Percentiles rank a stretch among this genome's conserved stretches.
Evolutionary conservation across 1,139 yeast species (phyloP).

Genomic region (Geotrichum reessii): DNA sequence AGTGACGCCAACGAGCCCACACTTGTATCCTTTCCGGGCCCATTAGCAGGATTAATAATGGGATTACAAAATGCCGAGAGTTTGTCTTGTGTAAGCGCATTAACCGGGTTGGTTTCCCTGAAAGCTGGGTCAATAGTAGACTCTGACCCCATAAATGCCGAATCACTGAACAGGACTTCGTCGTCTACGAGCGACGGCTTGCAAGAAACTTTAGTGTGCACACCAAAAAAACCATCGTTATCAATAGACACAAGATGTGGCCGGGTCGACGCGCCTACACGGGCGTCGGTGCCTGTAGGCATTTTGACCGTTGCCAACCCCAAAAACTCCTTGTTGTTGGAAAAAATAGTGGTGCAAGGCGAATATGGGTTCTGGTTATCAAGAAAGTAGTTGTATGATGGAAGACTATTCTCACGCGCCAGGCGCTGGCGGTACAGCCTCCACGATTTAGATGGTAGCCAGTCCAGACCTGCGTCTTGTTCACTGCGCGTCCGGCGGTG

Average conservation of each 20-base stretch:
- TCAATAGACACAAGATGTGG: slow-evolving; percentile 27
- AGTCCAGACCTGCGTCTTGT: slow-evolving; percentile 20
- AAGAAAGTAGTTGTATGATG: slow-evolving; percentile 29
- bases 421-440: slow-evolving; percentile 31
- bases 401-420: slow-evolving; percentile 28
- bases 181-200: background rate
- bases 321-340: slow-evolving; percentile 31
- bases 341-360: slow-evolving; percentile 30
- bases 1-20: background rate
- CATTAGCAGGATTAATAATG: background rate
- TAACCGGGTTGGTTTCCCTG: background rate
- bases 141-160: background rate
- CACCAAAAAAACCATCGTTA: slow-evolving; percentile 30
- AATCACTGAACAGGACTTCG: background rate
- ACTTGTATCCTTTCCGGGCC: background rate
- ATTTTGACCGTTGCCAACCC: slow-evolving; percentile 23
- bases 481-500: background rate
- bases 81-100: background rate
- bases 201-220: slow-evolving; percentile 24
- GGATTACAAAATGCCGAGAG: background rate
- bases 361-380: slow-evolving; percentile 24
- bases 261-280: background rate
- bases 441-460: slow-evolving; percentile 34
- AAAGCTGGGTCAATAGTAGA: background rate
- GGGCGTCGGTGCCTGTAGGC: background rate